Base-by-base conservation (phyloP, 129 eudicot genomes). In the Helianthus tuberosus region DNA sequence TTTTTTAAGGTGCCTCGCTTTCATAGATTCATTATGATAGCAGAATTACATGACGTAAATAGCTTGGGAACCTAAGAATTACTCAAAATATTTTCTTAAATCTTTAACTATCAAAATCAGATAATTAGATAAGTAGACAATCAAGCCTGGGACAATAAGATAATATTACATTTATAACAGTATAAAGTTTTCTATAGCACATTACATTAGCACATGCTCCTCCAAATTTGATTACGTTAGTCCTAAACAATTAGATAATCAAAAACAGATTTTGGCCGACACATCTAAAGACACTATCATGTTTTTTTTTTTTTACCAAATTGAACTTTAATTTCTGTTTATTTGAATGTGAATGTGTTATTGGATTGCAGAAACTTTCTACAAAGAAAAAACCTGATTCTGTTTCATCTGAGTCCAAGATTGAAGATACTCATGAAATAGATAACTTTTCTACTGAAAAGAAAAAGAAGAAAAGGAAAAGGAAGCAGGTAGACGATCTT, bases 401-500 rank as follows among this genome's bases (percentile, higher is more conserved):
- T 15, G 55, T 67, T 17, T 27, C 63, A 51, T 61, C 64, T 13
- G 81, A 75, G 15, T 57, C 60, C 55, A 77, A 80, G 60, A 49
- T 64, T 32, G 70, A 74, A 83, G 82, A 66, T 66, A 14, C 70
- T 54, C 75, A 81, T 47, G 71, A 71, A 48, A 16, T 55, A 39
- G 75, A 50, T 57, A 38, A 54, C 29, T 49, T 69, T 39, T 54
- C 66, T 48, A 61, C 71, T 10, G 89, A 91, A 66, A 85, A 84
- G 87, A 86, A 77, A 75, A 93, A 86, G 86, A 93, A 88, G 81
- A 90, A 83, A 85, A 86, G 85, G 66, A 90, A 88, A 84, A 81
- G 84, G 70, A 90, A 88, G 32, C 85, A 73, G 23, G 93, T 65
- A 51, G 74, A 81, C 8, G 98, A 93, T 66, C 93, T 88, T 35